Percentiles rank a stretch among this genome's conserved stretches.
Evolutionary conservation across 257 asterid species (phyloP).

Genomic region (Fraxinus excelsior): DNA sequence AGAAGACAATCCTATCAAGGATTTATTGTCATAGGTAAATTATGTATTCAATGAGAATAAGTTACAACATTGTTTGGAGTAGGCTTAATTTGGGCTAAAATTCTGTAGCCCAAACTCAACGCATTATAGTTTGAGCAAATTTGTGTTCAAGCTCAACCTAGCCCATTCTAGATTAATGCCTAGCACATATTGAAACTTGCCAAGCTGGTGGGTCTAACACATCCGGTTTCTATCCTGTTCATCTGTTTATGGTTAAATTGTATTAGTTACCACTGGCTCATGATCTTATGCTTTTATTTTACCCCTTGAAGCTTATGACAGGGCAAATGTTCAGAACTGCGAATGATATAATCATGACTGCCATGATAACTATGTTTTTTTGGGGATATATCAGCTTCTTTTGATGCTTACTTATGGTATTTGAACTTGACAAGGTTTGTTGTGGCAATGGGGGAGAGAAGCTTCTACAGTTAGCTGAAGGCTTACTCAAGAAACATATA

Average conservation of each 20-base stretch:
- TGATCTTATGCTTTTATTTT: background rate
- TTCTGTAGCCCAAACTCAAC: background rate
- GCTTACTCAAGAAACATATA: slow-evolving; percentile 92
- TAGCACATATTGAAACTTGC: background rate
- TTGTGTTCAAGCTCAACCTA: background rate
- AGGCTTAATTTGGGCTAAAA: background rate
- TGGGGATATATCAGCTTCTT: slow-evolving; percentile 3
- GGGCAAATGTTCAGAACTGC: slow-evolving; percentile 9
- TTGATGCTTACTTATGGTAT: slow-evolving; percentile 31
- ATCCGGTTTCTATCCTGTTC: background rate
- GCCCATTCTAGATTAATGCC: background rate
- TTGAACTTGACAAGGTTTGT: slow-evolving; percentile 57
- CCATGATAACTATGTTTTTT: background rate
- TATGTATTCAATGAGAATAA: background rate
- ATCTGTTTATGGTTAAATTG: background rate
- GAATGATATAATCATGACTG: slow-evolving; percentile 10
- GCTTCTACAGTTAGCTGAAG: slow-evolving; percentile 86
- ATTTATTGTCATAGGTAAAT: background rate
- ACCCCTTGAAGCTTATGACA: slow-evolving; percentile 14
- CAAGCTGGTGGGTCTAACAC: background rate
- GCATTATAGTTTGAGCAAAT: background rate
- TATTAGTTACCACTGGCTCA: background rate
- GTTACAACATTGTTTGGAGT: background rate
- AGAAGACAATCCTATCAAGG: background rate
- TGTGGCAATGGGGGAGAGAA: slow-evolving; percentile 83